Base-by-base conservation (phyloP, 2,329 filamentous ascomycete species). In the Penicillium polonicum region DNA sequence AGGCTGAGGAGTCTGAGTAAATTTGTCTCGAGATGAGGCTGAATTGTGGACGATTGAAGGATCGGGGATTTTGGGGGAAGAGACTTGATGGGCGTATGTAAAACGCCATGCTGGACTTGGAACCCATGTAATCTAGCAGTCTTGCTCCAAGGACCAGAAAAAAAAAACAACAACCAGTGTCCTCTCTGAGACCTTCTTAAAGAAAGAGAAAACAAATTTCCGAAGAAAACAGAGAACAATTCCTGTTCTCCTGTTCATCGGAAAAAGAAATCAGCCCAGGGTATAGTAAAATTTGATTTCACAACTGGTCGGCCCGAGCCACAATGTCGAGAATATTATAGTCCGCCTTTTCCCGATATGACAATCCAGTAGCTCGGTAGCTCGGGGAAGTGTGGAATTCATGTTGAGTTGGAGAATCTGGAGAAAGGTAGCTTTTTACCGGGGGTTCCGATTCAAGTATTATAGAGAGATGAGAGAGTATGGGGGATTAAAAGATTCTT, bases 1-100 rank as follows among this genome's bases (percentile, higher is more conserved):
- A 89, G 83, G 88, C 87, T 66, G 71, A 72, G 68, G 62, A 72
- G 67, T 71, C 70, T 44, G 72, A 73, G 64, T 75, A 74, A 71
- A 70, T 58, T 29, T 33, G 17, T 53, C 43, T 50, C 44, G 39
- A 55, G 49, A 57, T 51, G 45, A 46, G 19, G 29, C 19, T 42
- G 48, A 55, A 45, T 42, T 48, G 52, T 44, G 50, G 52, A 48
- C 27, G 21, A 46, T 53, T 53, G 55, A 48, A 46, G 42, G 55
- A 39, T 48, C 41, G 39, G 41, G 38, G 44, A n/a, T 23, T 52
- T 50, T 35, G 17, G 36, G n/a, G 48, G 35, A 48, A 35, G 39
- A 48, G 44, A 55, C 53, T 45, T 41, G 49, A 48, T 45, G 41
- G 54, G 42, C 44, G 55, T 58, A 58, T 52, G 43, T 51, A 19